phyloP scores from a whole-genome alignment of 257 asterid species.

The Catharanthus roseus region DNA sequence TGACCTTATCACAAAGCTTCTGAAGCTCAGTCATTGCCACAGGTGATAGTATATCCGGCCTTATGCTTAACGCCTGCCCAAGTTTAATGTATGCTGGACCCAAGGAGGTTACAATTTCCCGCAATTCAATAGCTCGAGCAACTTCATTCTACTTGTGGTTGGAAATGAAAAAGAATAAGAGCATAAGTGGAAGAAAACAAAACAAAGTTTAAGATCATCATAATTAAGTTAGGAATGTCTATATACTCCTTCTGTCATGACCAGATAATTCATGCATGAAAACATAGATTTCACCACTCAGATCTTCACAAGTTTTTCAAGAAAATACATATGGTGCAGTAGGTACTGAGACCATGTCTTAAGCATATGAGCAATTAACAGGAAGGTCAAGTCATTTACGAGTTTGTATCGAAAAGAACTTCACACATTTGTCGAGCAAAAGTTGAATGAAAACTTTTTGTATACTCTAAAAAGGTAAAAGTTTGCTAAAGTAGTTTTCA shows the following conservation, averaged over 20 bases:
- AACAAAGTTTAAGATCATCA: not conserved
- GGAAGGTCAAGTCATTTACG: not conserved
- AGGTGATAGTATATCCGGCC: conserved; percentile 94
- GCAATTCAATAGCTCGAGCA: conserved; percentile 89
- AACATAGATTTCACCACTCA: not conserved
- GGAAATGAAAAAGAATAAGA: conserved; percentile 10
- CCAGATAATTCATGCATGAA: not conserved
- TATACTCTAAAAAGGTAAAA: not conserved
- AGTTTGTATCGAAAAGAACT: not conserved
- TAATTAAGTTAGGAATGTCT: not conserved
- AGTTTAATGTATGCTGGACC: conserved; percentile 99
- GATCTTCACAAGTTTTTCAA: not conserved
- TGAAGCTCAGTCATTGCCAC: conserved; percentile 90
- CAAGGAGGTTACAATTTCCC: conserved; percentile 95
- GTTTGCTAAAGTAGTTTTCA: not conserved
- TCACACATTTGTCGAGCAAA: not conserved
- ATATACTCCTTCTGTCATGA: not conserved
- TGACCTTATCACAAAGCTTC: conserved; percentile 99
- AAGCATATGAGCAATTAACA: not conserved
- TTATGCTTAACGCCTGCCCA: conserved; percentile 98
- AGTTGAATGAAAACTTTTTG: not conserved
- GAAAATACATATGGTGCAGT: not conserved
- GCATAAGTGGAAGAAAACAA: not conserved
- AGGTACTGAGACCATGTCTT: not conserved
- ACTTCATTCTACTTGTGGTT: conserved; percentile 67